Conservation (phyloP, 2,329 filamentous ascomycete genomes). For the Colletotrichum camelliae region DNA sequence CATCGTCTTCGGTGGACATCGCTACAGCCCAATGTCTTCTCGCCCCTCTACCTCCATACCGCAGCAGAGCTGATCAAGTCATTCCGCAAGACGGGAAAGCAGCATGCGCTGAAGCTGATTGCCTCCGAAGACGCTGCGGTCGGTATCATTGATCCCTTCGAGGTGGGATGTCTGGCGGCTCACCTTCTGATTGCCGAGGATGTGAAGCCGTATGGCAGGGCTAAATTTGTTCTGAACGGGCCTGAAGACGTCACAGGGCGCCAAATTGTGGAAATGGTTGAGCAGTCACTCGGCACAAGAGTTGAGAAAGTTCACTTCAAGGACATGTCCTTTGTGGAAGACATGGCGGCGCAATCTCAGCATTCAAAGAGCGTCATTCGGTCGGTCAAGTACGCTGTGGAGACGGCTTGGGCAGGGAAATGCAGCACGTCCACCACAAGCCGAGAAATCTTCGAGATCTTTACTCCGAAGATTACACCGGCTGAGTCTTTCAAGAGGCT, state of each 20-base stretch:
- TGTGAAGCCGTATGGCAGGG: conserved; percentile 30
- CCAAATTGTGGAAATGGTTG: conserved; percentile 37
- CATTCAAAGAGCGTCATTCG: conserved; percentile 32
- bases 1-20: conserved; percentile 40
- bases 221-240: conserved; percentile 43
- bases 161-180: conserved; percentile 40
- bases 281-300: conserved; percentile 32
- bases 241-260: conserved; percentile 42
- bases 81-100: conserved; percentile 36
- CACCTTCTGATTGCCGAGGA: conserved; percentile 37
- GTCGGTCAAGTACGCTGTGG: conserved; percentile 29
- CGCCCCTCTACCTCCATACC: conserved; percentile 20
- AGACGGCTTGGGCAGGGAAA: conserved; percentile 36
- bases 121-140: conserved; percentile 31
- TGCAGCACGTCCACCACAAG: conserved; percentile 30
- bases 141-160: conserved; percentile 34
- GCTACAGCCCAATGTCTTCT: conserved; percentile 39
- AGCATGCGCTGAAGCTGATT: conserved; percentile 31
- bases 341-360: conserved; percentile 10
- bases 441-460: conserved; percentile 33
- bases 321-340: conserved; percentile 35
- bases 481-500: not conserved
- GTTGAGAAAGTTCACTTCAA: conserved; percentile 33
- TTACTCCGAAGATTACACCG: conserved; percentile 26
- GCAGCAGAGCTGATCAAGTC: conserved; percentile 36